Base-by-base conservation (phyloP, 2,329 filamentous ascomycete species). In the Blumeria graminis region DNA sequence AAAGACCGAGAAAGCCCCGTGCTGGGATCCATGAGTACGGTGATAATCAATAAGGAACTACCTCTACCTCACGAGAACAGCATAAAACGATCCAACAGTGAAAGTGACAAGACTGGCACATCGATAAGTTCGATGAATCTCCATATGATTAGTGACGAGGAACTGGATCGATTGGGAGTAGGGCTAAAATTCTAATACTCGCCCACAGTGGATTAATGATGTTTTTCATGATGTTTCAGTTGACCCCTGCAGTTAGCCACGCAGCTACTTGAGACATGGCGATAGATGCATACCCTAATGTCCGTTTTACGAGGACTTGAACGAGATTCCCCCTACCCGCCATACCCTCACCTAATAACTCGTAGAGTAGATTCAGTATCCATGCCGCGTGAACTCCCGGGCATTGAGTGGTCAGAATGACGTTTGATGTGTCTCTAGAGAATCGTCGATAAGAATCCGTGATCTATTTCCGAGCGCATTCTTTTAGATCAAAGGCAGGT, bases 141-240 rank as follows among this genome's bases (percentile, higher is more conserved):
- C 11, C 55, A 54, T 43, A 38, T 62, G 9, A 50, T 63, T 22
- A 61, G 59, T 53, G 62, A 64, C 50, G 59, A 56, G 1, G 62
- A 63, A n/a, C 51, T 63, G 35, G 61, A 63, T 8, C 55, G 58
- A n/a, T 45, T 63, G 28, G 61, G 62, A 6, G 57, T 64, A 7
- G 63, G 63, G 38, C 56, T 14, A 34, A 34, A 13, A 22, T 9
- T 53, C 14, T 53, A 38, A 53, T 22, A 18, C 46, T 43, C 32
- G n/a, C 14, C 14, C 22, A n/a, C n/a, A 18, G 6, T 51, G 6
- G 6, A 51, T 16, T 16, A 32, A 51, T 6, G 6, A 51, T 32
- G n/a, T 5, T 16, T 28, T 33, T 34, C 32, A 11, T 51, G 7
- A 32, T 51, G 22, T 33, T 51, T 8, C 16, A 33, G 46, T 28